phyloP scores from a whole-genome alignment of 768 basidiomycete genomes.

The Agrocybe praecox region DNA sequence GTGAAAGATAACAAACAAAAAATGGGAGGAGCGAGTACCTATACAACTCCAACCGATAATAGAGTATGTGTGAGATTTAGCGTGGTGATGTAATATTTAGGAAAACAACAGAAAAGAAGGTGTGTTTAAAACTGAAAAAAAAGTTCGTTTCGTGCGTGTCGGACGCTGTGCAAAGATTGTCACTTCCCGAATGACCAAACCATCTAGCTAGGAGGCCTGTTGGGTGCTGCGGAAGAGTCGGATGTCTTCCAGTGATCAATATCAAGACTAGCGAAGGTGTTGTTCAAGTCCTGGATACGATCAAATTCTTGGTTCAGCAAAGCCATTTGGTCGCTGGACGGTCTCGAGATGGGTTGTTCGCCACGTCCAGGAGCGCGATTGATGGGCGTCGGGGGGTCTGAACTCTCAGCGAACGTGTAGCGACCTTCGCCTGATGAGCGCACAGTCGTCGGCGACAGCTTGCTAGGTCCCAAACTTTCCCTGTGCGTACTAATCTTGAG shows the following conservation, averaged over 20 bases:
- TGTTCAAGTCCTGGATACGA: constrained; percentile 69
- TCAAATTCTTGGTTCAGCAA: constrained; percentile 46
- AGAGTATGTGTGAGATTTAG: constrained; percentile 27
- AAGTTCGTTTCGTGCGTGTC: constrained; percentile 14
- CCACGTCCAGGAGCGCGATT: constrained; percentile 43
- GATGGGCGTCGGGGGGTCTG: constrained; percentile 38
- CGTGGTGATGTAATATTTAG: constrained; percentile 33
- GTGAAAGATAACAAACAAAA: constrained; percentile 6
- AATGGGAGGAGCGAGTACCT: neutral
- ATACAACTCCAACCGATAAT: constrained; percentile 26
- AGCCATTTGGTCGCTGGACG: constrained; percentile 48
- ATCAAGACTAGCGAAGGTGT: constrained; percentile 75
- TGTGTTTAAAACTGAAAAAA: constrained; percentile 7
- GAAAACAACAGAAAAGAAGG: constrained; percentile 19
- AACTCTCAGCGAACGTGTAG: constrained; percentile 49
- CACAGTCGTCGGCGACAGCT: constrained; percentile 44
- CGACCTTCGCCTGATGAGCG: constrained; percentile 48
- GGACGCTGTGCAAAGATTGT: constrained; percentile 1
- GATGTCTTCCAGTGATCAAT: constrained; percentile 46
- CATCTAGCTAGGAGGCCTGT: constrained; percentile 5
- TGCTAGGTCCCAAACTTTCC: constrained; percentile 20
- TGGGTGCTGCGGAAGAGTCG: constrained; percentile 14
- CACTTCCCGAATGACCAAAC: neutral
- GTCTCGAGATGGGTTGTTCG: constrained; percentile 55
- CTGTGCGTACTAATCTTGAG: constrained; percentile 30